A percentile compares a stretch with the other conserved stretches of the same genome.
phyloP scores from a whole-genome alignment of 306 rosid species.

The Dalbergia oliveri region DNA sequence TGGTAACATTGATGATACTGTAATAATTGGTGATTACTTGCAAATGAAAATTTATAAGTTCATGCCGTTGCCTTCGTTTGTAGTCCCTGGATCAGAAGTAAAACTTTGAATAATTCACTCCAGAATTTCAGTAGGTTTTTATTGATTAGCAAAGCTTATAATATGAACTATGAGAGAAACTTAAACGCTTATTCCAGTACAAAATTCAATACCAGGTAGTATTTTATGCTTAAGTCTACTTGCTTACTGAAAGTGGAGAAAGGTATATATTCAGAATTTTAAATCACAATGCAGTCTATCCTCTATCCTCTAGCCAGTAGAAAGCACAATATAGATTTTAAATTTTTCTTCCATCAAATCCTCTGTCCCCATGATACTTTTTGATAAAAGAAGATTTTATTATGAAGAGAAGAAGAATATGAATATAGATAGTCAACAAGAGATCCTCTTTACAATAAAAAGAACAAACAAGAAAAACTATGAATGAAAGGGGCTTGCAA shows the following conservation, averaged over 20 bases:
- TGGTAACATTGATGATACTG: neutral
- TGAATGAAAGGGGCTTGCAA: too few relatives aligned
- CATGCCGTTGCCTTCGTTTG: constrained; percentile 17
- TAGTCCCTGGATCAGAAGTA: neutral
- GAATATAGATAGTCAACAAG: too few relatives aligned
- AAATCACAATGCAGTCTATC: neutral
- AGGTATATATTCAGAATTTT: neutral
- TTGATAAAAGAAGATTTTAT: neutral
- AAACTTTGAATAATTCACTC: neutral
- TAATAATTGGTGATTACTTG: constrained; percentile 15
- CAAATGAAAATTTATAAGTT: neutral
- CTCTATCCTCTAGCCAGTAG: too few relatives aligned
- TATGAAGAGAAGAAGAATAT: too few relatives aligned
- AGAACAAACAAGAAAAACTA: too few relatives aligned
- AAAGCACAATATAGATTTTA: neutral
- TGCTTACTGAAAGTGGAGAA: neutral
- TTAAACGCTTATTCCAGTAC: neutral
- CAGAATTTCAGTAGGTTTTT: constrained; percentile 16
- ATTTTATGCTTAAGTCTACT: neutral
- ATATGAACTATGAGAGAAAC: constrained; percentile 1
- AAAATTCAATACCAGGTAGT: neutral
- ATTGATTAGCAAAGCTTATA: neutral
- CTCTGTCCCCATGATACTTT: neutral
- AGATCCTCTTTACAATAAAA: too few relatives aligned
- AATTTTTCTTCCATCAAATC: neutral